Evolutionary conservation across 768 basidiomycete genomes (phyloP).

Genomic region (Pleurotus giganteus): DNA sequence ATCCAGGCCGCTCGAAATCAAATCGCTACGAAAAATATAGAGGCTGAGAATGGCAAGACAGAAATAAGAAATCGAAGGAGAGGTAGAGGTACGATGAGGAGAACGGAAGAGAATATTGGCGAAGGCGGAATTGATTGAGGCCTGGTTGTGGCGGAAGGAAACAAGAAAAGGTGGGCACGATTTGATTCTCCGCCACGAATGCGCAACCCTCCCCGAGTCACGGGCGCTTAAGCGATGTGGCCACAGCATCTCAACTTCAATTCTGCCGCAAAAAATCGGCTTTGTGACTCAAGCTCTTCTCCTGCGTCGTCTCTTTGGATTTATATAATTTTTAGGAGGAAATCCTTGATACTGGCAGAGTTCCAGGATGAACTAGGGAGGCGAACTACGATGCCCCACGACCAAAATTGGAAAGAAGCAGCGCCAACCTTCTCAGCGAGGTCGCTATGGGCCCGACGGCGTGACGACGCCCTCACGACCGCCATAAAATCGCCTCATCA

Average conservation of each 20-base stretch:
- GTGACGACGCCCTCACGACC: neutral
- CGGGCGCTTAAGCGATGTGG: neutral
- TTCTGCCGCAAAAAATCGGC: neutral
- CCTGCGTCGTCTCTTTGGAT: neutral
- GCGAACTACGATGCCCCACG: neutral
- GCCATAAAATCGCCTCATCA: too few species aligned
- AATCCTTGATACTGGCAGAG: neutral
- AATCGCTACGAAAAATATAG: constrained; percentile 30
- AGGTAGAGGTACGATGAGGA: neutral
- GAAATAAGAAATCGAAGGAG: constrained; percentile 13
- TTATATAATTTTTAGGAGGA: neutral
- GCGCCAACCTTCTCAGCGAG: neutral
- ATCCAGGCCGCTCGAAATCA: constrained; percentile 30
- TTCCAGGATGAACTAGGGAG: neutral
- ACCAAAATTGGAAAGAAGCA: constrained; percentile 2
- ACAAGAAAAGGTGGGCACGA: constrained; percentile 7
- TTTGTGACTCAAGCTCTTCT: neutral
- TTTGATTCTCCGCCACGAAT: neutral
- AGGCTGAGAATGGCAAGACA: constrained; percentile 17
- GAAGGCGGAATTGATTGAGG: neutral
- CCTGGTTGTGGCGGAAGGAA: constrained; percentile 6
- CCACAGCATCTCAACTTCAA: neutral
- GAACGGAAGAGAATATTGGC: neutral
- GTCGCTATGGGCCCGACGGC: neutral
- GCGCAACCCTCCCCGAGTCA: neutral